Conservation (phyloP, 306 rosid species). For the Pyrus betulifolia region DNA sequence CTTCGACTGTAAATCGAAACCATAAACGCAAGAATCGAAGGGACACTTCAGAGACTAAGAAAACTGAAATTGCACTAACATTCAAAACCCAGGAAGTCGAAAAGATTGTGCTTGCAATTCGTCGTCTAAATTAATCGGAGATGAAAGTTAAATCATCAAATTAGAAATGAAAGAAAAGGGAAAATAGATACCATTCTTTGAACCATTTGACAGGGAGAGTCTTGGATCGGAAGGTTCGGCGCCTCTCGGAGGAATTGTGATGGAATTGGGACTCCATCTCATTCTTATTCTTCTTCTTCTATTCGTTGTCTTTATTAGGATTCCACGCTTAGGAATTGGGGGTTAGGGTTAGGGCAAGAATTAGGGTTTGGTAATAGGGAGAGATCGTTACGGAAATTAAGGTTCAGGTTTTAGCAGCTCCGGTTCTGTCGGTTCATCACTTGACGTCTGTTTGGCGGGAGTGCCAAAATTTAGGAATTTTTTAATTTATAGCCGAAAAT, state of each 20-base stretch:
- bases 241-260: conserved; percentile 55
- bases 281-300: neutral
- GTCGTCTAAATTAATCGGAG: neutral
- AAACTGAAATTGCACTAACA: neutral
- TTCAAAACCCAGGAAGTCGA: neutral
- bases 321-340: neutral
- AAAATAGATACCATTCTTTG: conserved; percentile 49
- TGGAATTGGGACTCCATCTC: conserved; percentile 74
- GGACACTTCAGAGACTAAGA: neutral
- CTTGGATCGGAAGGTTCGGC: conserved; percentile 58
- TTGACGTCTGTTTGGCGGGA: neutral
- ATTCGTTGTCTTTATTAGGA: neutral
- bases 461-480: neutral
- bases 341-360: conserved; percentile 2
- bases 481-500: too few species aligned
- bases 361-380: neutral
- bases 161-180: neutral
- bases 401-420: neutral
- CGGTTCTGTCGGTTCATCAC: neutral
- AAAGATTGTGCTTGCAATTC: neutral
- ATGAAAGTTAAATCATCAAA: neutral
- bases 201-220: conserved; percentile 78
- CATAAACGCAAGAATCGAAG: neutral
- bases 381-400: neutral
- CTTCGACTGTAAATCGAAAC: neutral